Percentiles rank a stretch among this genome's conserved stretches.
These are phyloP conservation scores for Vigna mungo DNA, from an alignment of 306 rosid genomes.

Conservation along the genomic window DNA sequence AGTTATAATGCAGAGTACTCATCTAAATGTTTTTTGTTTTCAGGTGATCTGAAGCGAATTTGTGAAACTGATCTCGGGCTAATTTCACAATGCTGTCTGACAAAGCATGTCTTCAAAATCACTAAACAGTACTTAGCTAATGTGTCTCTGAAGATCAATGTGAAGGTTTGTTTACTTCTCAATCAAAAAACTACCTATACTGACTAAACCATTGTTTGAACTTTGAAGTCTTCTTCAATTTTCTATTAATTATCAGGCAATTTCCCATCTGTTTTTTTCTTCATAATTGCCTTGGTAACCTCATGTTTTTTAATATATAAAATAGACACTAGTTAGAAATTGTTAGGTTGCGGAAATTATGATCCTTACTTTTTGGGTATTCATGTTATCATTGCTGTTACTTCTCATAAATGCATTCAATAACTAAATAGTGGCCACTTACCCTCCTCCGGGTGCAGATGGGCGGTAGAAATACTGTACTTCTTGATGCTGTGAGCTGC, in stretches of 20 bases:
- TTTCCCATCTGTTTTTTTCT: background rate
- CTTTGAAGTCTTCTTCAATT: background rate
- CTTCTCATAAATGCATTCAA: conserved; percentile 1
- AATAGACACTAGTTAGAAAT: background rate
- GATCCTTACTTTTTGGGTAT: background rate
- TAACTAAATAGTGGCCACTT: conserved; percentile 5
- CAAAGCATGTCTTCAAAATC: conserved; percentile 89
- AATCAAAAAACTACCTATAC: conserved; percentile 18
- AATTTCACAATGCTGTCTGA: conserved; percentile 92
- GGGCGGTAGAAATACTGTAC: conserved; percentile 98
- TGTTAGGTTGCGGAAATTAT: background rate
- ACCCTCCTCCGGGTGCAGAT: conserved; percentile 57
- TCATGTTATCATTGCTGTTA: background rate
- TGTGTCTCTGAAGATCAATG: conserved; percentile 93
- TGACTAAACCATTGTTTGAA: background rate
- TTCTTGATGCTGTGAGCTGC: conserved; percentile 92
- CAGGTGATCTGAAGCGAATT: conserved; percentile 93
- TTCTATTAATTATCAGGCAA: conserved; percentile 1
- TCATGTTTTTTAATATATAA: background rate
- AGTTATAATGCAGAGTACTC: conserved; percentile 19
- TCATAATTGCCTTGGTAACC: conserved; percentile 12
- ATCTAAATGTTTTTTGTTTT: conserved; percentile 34
- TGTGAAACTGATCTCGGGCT: conserved; percentile 94
- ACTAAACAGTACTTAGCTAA: conserved; percentile 92
- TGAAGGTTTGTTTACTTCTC: conserved; percentile 64